Percentiles rank a stretch among this genome's conserved stretches.
Evolutionary conservation across 768 basidiomycete genomes (phyloP).

Genomic region (Phaeotremella fagi): DNA sequence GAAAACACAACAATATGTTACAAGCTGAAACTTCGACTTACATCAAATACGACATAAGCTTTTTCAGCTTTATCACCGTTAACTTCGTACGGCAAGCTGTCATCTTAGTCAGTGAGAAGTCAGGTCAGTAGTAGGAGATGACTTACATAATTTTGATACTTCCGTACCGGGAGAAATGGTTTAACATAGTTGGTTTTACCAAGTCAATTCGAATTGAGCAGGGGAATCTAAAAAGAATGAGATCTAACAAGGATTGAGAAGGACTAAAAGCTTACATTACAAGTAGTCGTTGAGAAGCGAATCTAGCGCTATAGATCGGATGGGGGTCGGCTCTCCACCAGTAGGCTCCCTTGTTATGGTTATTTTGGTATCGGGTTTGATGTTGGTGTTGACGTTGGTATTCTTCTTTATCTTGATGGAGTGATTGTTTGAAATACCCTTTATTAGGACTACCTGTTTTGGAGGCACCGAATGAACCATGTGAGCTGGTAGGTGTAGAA

Average conservation of each 20-base stretch:
- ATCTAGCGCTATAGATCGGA: conserved; percentile 22
- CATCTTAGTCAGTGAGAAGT: conserved; percentile 1
- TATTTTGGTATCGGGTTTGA: no score
- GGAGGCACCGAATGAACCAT: no score
- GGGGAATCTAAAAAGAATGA: conserved; percentile 15
- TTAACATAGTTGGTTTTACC: conserved; percentile 6
- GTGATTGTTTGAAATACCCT: no score
- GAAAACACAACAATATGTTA: no score
- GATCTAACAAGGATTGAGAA: neutral
- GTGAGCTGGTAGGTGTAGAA: no score
- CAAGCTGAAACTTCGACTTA: no score
- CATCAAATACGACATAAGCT: conserved; percentile 25
- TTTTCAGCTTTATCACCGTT: conserved; percentile 16
- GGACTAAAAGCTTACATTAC: conserved; percentile 15
- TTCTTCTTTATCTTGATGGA: no score
- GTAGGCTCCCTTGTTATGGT: no score
- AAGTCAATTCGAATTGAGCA: conserved; percentile 9
- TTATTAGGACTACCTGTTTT: no score
- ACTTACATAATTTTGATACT: conserved; percentile 15
- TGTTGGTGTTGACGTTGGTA: no score
- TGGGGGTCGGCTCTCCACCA: conserved; percentile 19
- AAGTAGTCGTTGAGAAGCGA: conserved; percentile 13
- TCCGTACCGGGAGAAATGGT: conserved; percentile 26
- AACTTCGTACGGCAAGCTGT: conserved; percentile 15
- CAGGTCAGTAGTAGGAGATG: neutral